Percentiles rank a stretch among this genome's conserved stretches.
These are phyloP conservation scores for Epichloe gansuensis DNA, from an alignment of 2,329 filamentous ascomycete species.

Conservation along the genomic window DNA sequence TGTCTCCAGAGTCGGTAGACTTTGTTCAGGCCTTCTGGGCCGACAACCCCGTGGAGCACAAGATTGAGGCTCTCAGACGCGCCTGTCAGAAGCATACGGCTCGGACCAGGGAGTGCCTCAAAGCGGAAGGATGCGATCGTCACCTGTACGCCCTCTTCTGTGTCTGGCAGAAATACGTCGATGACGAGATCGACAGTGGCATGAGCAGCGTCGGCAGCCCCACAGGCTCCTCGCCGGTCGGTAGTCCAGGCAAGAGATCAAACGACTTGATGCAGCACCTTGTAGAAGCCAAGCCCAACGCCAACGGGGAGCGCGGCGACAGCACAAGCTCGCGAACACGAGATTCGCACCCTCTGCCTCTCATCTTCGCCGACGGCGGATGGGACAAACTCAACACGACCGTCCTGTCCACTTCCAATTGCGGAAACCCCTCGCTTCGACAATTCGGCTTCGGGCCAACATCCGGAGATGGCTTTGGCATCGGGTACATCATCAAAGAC, in stretches of 20 bases:
- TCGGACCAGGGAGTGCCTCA: constrained; percentile 73
- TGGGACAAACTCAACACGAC: constrained; percentile 96
- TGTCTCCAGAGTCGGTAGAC: constrained; percentile 69
- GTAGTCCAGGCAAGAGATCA: constrained; percentile 42
- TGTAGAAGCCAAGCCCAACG: constrained; percentile 23
- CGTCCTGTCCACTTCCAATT: constrained; percentile 94
- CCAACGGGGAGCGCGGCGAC: constrained; percentile 37
- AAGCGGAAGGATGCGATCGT: constrained; percentile 80
- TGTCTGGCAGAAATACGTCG: constrained; percentile 82
- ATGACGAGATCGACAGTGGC: constrained; percentile 46
- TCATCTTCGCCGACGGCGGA: constrained; percentile 74
- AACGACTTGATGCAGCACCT: constrained; percentile 20
- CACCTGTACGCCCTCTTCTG: constrained; percentile 91
- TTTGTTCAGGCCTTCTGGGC: constrained; percentile 94
- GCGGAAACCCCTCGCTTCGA: constrained; percentile 84
- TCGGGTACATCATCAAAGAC: constrained; percentile 94
- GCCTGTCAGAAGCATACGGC: constrained; percentile 74
- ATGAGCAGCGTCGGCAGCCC: constrained; percentile 50
- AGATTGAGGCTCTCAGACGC: constrained; percentile 72
- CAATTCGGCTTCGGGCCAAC: constrained; percentile 97
- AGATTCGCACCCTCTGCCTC: constrained; percentile 46
- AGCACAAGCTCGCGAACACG: constrained; percentile 38
- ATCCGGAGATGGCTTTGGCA: constrained; percentile 86
- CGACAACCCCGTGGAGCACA: constrained; percentile 68
- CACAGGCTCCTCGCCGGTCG: constrained; percentile 33